Percentiles rank a stretch among this genome's conserved stretches.
Conservation (phyloP, 164 flowering plant species). For the Magnolia officinalis region DNA sequence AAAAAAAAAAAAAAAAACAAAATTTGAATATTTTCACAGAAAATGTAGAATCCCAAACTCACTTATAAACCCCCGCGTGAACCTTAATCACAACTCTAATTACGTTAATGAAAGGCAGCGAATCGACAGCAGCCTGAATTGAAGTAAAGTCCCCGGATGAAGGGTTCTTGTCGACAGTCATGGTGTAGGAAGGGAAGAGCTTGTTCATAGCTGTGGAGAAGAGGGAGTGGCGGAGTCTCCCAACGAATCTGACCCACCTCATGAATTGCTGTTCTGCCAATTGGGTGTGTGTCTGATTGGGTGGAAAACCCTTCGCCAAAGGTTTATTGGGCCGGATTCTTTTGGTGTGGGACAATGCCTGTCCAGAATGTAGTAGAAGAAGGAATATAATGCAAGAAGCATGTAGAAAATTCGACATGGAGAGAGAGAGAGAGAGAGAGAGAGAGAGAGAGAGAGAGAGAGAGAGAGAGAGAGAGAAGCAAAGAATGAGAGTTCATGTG, state of each 20-base stretch:
- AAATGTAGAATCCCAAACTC: constrained; percentile 25
- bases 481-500: constrained; percentile 3
- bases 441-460: constrained; percentile 1
- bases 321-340: constrained; percentile 35
- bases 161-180: constrained; percentile 62
- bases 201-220: constrained; percentile 72
- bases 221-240: constrained; percentile 67
- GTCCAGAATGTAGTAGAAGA: constrained; percentile 21
- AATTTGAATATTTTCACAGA: not conserved
- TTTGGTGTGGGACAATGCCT: constrained; percentile 42
- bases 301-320: constrained; percentile 16
- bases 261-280: constrained; percentile 75
- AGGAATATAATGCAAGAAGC: constrained; percentile 27
- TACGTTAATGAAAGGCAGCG: constrained; percentile 77
- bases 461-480: constrained; percentile 1
- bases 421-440: constrained; percentile 1
- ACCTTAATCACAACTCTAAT: constrained; percentile 83
- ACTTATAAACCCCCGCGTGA: constrained; percentile 88
- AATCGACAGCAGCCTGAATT: constrained; percentile 88
- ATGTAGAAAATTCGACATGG: constrained; percentile 28
- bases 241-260: constrained; percentile 93
- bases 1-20: not conserved
- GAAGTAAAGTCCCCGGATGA: constrained; percentile 70
- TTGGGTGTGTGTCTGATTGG: constrained; percentile 46
- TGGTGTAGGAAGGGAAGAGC: constrained; percentile 70